Evolutionary conservation across 371 early-diverging fungal species (phyloP).

Genomic region (Rhizopus arrhizus): DNA sequence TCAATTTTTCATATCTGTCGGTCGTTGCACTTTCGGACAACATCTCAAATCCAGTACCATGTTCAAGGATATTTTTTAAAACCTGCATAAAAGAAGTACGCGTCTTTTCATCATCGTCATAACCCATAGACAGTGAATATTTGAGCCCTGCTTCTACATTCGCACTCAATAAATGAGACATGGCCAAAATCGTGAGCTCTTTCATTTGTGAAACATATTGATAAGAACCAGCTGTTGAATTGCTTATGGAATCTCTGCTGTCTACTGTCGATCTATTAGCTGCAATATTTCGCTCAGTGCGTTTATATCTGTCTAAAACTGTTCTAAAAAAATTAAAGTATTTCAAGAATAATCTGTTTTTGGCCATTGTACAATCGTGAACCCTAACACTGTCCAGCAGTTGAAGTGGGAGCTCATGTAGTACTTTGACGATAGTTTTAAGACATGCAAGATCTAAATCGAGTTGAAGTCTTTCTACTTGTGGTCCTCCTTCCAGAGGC

Average conservation of each 20-base stretch:
- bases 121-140: slow-evolving; percentile 86
- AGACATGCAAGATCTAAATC: slow-evolving; percentile 84
- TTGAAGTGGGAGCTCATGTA: slow-evolving; percentile 84
- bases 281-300: slow-evolving; percentile 44
- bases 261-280: neutral
- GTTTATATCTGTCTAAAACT: slow-evolving; percentile 77
- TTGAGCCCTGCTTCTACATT: slow-evolving; percentile 90
- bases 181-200: slow-evolving; percentile 81
- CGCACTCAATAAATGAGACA: slow-evolving; percentile 86
- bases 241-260: slow-evolving; percentile 2
- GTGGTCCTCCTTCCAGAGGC: slow-evolving; percentile 27
- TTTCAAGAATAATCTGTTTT: slow-evolving; percentile 75
- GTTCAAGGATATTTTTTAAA: slow-evolving; percentile 83
- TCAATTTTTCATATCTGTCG: slow-evolving; percentile 74
- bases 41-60: slow-evolving; percentile 84
- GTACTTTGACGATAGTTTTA: slow-evolving; percentile 77
- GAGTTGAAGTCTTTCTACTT: slow-evolving; percentile 63
- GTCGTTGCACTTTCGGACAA: slow-evolving; percentile 75
- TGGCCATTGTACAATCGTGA: slow-evolving; percentile 61
- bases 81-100: slow-evolving; percentile 91
- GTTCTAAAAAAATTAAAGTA: slow-evolving; percentile 87
- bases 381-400: slow-evolving; percentile 64
- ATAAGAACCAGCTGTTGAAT: slow-evolving; percentile 2
- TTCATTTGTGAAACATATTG: slow-evolving; percentile 70
- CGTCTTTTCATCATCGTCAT: slow-evolving; percentile 88